phyloP scores from a whole-genome alignment of 192 early-diverging fungal genomes.

The Backusella tarrabulga region DNA sequence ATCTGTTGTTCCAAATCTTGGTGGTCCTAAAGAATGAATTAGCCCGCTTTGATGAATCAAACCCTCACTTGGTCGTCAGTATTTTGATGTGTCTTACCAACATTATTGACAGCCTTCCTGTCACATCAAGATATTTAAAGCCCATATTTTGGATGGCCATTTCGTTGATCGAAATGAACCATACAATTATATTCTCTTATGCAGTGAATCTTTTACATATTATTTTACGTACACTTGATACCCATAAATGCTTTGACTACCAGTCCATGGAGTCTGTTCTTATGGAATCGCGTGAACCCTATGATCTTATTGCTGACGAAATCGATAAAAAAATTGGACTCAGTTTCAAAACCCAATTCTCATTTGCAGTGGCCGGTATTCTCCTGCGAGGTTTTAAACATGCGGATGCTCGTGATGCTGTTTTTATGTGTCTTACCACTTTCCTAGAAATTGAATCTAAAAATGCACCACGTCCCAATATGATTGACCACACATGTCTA shows the following conservation, averaged over 20 bases:
- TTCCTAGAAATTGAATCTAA: conserved; percentile 68
- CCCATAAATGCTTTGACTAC: conserved; percentile 51
- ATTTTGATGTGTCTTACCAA: conserved; percentile 84
- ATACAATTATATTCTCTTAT: conserved; percentile 67
- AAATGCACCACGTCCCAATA: conserved; percentile 27
- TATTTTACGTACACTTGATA: conserved; percentile 71
- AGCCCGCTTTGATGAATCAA: conserved; percentile 71
- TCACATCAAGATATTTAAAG: conserved; percentile 72
- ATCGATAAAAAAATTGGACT: conserved; percentile 72
- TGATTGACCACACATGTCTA: conserved; percentile 47
- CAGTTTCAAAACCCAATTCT: conserved; percentile 80
- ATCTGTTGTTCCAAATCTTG: conserved; percentile 85
- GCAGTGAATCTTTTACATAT: conserved; percentile 67
- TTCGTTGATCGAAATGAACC: conserved; percentile 79
- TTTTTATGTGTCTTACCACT: conserved; percentile 59
- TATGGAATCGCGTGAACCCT: conserved; percentile 61
- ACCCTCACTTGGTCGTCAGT: conserved; percentile 71
- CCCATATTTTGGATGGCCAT: conserved; percentile 89
- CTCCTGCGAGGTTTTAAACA: conserved; percentile 82
- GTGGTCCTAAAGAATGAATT: conserved; percentile 81
- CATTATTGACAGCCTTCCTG: conserved; percentile 75
- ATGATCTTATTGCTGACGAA: conserved; percentile 63
- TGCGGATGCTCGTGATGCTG: conserved; percentile 63
- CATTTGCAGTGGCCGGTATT: conserved; percentile 75
- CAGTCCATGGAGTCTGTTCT: conserved; percentile 56